A percentile compares a stretch with the other conserved stretches of the same genome.
phyloP scores from a whole-genome alignment of 2,329 filamentous ascomycete species.

The Chrysoporthe puriensis region DNA sequence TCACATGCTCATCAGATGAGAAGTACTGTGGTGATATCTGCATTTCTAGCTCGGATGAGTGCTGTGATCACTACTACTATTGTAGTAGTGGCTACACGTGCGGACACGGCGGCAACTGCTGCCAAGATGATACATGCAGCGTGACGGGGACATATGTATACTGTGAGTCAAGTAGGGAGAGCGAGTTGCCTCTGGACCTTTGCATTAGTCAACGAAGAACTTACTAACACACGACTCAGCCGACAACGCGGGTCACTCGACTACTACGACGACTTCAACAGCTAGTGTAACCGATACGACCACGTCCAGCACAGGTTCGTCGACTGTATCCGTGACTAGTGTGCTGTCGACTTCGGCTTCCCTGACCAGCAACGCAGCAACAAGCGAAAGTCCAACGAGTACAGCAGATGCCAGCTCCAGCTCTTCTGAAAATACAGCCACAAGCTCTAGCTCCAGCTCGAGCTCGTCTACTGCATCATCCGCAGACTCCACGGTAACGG shows the following conservation, averaged over 20 bases:
- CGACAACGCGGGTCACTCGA: background rate
- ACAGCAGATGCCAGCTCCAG: background rate
- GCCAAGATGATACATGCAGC: background rate
- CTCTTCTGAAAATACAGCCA: background rate
- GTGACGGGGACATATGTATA: conserved; percentile 7
- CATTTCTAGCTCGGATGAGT: conserved; percentile 10
- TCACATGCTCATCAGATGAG: conserved; percentile 10
- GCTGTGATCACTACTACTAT: conserved; percentile 14
- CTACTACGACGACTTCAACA: conserved; percentile 1
- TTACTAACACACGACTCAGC: background rate
- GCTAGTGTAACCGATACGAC: background rate
- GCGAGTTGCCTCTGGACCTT: background rate
- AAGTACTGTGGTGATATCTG: conserved; percentile 14
- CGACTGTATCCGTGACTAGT: background rate
- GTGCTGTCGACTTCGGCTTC: background rate
- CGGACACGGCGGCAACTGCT: conserved; percentile 12
- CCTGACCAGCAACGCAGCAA: background rate
- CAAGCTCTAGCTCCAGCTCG: background rate
- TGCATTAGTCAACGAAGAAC: too few species aligned
- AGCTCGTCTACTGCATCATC: background rate
- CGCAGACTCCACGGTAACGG: background rate
- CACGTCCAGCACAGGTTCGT: conserved; percentile 3
- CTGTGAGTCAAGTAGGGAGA: background rate
- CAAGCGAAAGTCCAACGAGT: background rate
- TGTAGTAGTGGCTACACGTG: conserved; percentile 9